phyloP scores from a whole-genome alignment of 1,284 basidiomycete species.

The Rhodotorula sp. region DNA sequence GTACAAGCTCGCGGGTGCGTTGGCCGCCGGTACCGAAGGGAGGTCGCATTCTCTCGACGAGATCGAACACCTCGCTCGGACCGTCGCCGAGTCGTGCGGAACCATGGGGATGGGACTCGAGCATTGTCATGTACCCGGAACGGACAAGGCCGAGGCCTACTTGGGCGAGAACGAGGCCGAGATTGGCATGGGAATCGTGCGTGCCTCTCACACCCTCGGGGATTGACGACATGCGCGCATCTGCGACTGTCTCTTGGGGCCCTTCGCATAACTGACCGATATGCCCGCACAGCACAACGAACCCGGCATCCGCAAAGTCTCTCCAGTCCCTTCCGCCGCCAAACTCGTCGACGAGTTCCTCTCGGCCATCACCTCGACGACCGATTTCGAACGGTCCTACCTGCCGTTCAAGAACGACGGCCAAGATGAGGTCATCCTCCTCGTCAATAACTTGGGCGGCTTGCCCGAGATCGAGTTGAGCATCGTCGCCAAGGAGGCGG shows the following conservation, averaged over 20 bases:
- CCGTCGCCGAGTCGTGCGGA: slow-evolving; percentile 62
- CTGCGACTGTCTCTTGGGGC: too few species aligned
- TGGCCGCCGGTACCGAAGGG: slow-evolving; percentile 58
- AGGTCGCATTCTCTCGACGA: slow-evolving; percentile 59
- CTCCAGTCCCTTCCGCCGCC: slow-evolving; percentile 66
- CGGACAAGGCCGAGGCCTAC: slow-evolving; percentile 61
- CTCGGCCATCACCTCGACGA: slow-evolving; percentile 67
- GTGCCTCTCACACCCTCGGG: not conserved
- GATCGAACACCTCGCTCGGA: slow-evolving; percentile 68
- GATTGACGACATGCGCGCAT: too few species aligned
- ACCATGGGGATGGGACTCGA: slow-evolving; percentile 90
- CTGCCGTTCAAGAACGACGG: slow-evolving; percentile 70
- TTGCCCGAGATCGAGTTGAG: slow-evolving; percentile 81
- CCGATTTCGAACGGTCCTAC: slow-evolving; percentile 79
- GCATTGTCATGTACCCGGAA: slow-evolving; percentile 86
- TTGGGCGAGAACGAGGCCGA: slow-evolving; percentile 70
- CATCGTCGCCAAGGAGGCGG: slow-evolving; percentile 54
- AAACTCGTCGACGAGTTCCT: slow-evolving; percentile 72
- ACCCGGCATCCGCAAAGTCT: slow-evolving; percentile 67
- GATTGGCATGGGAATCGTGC: slow-evolving; percentile 62
- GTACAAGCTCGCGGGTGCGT: slow-evolving; percentile 82
- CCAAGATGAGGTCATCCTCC: slow-evolving; percentile 58
- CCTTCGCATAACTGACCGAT: not conserved
- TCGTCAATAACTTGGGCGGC: slow-evolving; percentile 64
- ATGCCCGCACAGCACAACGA: slow-evolving; percentile 78